A percentile compares a stretch with the other conserved stretches of the same genome.
Conservation (phyloP, 1,284 basidiomycete species). For the Austroboletus sp. region DNA sequence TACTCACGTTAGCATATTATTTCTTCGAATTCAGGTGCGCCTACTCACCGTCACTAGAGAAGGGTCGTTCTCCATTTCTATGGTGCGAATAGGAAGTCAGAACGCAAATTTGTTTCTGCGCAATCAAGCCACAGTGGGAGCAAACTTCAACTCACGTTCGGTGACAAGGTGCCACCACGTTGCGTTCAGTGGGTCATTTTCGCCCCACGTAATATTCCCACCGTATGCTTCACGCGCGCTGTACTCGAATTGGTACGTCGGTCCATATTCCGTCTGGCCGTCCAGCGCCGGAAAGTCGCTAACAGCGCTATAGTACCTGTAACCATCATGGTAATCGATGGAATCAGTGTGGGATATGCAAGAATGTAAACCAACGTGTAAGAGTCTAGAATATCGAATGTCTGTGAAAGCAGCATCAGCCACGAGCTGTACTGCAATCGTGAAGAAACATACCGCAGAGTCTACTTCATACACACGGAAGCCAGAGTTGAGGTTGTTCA, state of each 20-base stretch:
- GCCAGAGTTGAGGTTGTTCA: slow-evolving; percentile 68
- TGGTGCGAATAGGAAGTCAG: neutral
- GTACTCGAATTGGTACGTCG: slow-evolving; percentile 39
- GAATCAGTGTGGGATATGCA: too few species aligned
- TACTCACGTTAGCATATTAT: neutral
- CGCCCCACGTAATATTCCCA: slow-evolving; percentile 37
- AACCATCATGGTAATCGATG: neutral
- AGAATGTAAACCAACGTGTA: neutral
- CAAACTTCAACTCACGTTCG: slow-evolving; percentile 24
- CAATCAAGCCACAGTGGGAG: too few species aligned
- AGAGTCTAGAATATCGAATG: neutral
- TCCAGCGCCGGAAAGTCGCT: slow-evolving; percentile 31
- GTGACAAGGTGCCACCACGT: slow-evolving; percentile 45
- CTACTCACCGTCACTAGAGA: neutral
- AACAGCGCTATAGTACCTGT: slow-evolving; percentile 32
- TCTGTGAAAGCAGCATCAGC: neutral
- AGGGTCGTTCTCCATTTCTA: slow-evolving; percentile 34
- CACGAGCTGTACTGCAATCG: neutral
- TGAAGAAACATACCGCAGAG: slow-evolving; percentile 43
- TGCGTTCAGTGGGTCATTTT: slow-evolving; percentile 39
- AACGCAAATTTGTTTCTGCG: neutral
- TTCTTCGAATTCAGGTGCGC: neutral
- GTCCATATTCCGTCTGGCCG: slow-evolving; percentile 31
- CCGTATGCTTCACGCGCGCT: slow-evolving; percentile 38
- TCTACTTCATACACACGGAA: slow-evolving; percentile 75